Conservation (phyloP, 2,329 filamentous ascomycete species). For the Pseudocercospora fuligena region DNA sequence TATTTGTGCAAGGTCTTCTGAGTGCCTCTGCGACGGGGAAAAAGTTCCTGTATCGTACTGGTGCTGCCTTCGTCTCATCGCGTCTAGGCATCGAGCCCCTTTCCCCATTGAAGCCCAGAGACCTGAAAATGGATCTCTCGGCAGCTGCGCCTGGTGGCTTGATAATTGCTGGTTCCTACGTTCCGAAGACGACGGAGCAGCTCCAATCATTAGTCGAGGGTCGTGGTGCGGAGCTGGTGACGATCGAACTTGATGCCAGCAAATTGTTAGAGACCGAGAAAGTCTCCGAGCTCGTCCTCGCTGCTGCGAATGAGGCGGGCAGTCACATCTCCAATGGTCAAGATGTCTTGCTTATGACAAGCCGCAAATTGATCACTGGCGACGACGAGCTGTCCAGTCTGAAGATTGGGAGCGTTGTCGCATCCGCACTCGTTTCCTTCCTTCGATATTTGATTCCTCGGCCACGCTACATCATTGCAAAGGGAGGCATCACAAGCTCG, state of each 20-base stretch:
- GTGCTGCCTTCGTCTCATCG: slow-evolving; percentile 55
- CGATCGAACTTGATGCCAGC: slow-evolving; percentile 55
- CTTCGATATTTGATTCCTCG: slow-evolving; percentile 52
- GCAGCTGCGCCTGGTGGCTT: slow-evolving; percentile 52
- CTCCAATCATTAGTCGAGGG: slow-evolving; percentile 49
- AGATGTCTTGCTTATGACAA: slow-evolving; percentile 65
- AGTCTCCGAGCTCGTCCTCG: slow-evolving; percentile 42
- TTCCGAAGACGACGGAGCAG: slow-evolving; percentile 64
- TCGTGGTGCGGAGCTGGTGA: slow-evolving; percentile 48
- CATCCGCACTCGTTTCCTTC: slow-evolving; percentile 57
- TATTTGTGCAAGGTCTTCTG: slow-evolving; percentile 58
- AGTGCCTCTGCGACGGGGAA: slow-evolving; percentile 45
- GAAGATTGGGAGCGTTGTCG: slow-evolving; percentile 59
- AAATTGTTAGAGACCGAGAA: slow-evolving; percentile 50
- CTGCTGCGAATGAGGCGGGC: slow-evolving; percentile 42
- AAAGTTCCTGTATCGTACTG: slow-evolving; percentile 53
- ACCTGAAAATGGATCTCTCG: slow-evolving; percentile 46
- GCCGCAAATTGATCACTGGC: slow-evolving; percentile 57
- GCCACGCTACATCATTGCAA: slow-evolving; percentile 63
- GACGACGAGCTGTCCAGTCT: slow-evolving; percentile 57
- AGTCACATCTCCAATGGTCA: slow-evolving; percentile 47
- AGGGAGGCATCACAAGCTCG: slow-evolving; percentile 64
- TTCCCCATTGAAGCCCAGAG: slow-evolving; percentile 53
- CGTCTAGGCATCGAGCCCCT: slow-evolving; percentile 59
- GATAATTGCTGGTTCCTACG: slow-evolving; percentile 62